A percentile compares a stretch with the other conserved stretches of the same genome.
Conservation (phyloP, 257 asterid species). For the Coffea eugenioides region DNA sequence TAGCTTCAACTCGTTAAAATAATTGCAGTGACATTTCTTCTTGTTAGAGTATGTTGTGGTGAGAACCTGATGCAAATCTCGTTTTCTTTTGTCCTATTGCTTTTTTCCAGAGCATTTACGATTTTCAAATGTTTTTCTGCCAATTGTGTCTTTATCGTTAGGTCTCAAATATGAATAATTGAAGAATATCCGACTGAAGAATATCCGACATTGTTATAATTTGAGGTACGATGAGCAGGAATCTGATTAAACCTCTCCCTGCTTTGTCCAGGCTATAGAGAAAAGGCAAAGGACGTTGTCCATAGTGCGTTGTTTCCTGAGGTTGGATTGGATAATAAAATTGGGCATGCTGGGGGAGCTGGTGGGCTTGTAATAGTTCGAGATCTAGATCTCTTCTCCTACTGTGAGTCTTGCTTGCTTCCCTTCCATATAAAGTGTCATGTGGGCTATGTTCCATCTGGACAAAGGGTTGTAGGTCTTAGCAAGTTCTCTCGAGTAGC, state of each 20-base stretch:
- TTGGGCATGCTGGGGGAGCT: constrained; percentile 82
- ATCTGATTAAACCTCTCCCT: neutral
- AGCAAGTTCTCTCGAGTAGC: constrained; percentile 96
- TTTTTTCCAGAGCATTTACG: neutral
- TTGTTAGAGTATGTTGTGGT: neutral
- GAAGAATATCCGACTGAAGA: neutral
- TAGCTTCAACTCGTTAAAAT: neutral
- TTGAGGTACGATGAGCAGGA: neutral
- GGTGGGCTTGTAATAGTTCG: constrained; percentile 97
- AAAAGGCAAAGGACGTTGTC: constrained; percentile 70
- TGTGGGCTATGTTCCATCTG: constrained; percentile 83
- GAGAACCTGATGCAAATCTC: neutral
- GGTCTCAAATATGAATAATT: neutral
- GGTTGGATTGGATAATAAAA: constrained; percentile 69
- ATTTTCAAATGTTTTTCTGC: too few species aligned
- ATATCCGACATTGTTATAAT: neutral
- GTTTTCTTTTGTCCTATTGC: neutral
- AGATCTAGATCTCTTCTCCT: constrained; percentile 88
- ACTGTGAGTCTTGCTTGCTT: constrained; percentile 91
- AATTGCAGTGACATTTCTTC: neutral
- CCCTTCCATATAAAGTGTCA: constrained; percentile 95
- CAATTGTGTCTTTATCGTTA: neutral
- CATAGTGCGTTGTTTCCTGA: constrained; percentile 90
- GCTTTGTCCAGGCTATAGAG: constrained; percentile 60
- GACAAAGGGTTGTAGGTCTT: constrained; percentile 77